A percentile compares a stretch with the other conserved stretches of the same genome.
Conservation (phyloP, 495 filamentous ascomycete species). For the Schizothecium vesticola region DNA sequence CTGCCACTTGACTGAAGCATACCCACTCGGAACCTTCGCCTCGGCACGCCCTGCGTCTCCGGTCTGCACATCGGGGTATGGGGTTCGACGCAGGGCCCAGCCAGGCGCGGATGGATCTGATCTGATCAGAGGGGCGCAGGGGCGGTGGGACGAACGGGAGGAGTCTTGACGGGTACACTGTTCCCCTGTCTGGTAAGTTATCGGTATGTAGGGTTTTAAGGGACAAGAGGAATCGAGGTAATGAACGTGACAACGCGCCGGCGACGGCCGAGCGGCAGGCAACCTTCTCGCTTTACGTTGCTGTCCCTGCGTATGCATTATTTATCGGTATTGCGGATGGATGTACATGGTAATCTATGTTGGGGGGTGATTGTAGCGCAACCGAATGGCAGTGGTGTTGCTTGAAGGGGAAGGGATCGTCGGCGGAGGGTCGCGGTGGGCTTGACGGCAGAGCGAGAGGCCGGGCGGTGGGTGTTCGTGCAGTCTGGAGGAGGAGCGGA, state of each 20-base stretch:
- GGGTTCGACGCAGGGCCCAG: not conserved
- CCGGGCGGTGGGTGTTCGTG: not conserved
- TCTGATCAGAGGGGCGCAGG: not conserved
- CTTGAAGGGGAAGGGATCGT: not conserved
- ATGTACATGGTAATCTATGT: not conserved
- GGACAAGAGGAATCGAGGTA: not conserved
- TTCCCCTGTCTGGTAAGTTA: too few species aligned
- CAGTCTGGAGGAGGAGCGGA: not conserved
- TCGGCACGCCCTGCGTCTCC: not conserved
- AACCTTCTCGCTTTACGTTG: not conserved
- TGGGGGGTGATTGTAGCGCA: not conserved
- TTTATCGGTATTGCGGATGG: not conserved
- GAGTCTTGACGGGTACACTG: not conserved
- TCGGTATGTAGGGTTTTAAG: too few species aligned
- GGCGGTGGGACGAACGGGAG: not conserved
- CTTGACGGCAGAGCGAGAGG: not conserved
- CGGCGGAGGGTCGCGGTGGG: not conserved
- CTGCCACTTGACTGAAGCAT: not conserved
- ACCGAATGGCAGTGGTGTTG: not conserved
- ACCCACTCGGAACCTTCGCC: not conserved
- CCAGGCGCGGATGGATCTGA: not conserved
- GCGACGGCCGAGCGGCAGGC: not conserved
- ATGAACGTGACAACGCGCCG: not conserved
- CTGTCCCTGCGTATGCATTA: not conserved
- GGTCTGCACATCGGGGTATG: not conserved